Evolutionary conservation across 495 filamentous ascomycete species (phyloP), one percentile per base, ranked within the genome.

Genomic region (Tuber microsphaerosporum): DNA sequence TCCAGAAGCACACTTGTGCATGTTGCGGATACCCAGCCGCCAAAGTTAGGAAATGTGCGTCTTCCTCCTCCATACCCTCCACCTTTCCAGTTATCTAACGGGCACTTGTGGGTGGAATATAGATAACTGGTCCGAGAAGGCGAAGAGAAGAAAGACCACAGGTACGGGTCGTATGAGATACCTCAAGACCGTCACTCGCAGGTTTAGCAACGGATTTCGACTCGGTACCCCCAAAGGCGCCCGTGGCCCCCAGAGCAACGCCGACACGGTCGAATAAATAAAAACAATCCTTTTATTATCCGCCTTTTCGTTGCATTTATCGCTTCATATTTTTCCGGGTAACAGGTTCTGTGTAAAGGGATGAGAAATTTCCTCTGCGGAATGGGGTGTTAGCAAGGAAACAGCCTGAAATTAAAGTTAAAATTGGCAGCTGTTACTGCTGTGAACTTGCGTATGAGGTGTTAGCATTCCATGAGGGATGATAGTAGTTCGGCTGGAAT

Each of bases 51-150:
- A 94, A 97, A 90, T 99, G 95, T 99, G 97, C 86, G 95, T 93
- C 84, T 76, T 78, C 81, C 44, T 37, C 48, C 43, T 34, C 26
- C 7, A 65, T 65, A 34, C 4, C 43, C 20, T 31, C 3, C 72
- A 31, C 43, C 17, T 61, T 22, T 16, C 42, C n/a, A 45, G 43
- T 37, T 43, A 20, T 37, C 43, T 68, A 31, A 76, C 44, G 26
- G 8, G 41, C 7, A 65, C 46, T 79, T 73, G 79, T 77, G 80
- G 75, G 73, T 75, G 80, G 73, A 80, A 14, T 76, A 86, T 84
- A 99, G 95, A 91, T 89, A 97, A 99, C 91, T 99, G 95, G 95
- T 89, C 92, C 86, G 93, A 97, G 90, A 99, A 99, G 90, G 96
- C 94, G 82, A 98, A 97, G 92, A 88, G 95, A 86, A 94, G 95